Conservation (phyloP, 1,284 basidiomycete species). For the Athelia psychrophila region DNA sequence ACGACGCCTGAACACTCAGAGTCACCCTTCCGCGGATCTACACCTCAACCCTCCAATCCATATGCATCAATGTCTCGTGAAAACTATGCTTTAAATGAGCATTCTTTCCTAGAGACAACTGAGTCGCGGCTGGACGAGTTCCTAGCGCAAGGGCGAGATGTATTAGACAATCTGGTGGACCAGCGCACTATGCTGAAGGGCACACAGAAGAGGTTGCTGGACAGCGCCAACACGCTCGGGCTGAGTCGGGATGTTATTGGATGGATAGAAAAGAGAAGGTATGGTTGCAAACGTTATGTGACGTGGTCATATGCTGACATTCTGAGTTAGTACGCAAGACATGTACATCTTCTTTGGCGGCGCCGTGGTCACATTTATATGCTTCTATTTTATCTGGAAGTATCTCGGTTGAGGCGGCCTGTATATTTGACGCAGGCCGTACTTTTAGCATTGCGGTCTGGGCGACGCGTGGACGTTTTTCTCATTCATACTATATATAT, state of each 20-base stretch:
- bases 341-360: conserved; percentile 89
- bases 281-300: conserved; percentile 13
- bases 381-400: conserved; percentile 87
- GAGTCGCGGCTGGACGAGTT: conserved; percentile 84
- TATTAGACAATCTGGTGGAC: conserved; percentile 86
- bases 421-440: no score
- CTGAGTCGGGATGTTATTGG: conserved; percentile 90
- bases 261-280: conserved; percentile 94
- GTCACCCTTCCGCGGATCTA: conserved; percentile 68
- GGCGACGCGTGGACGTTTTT: no score
- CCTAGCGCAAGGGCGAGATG: conserved; percentile 85
- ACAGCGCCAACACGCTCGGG: conserved; percentile 91
- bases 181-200: conserved; percentile 92
- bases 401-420: conserved; percentile 82
- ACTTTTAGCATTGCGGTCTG: no score
- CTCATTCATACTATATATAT: no score
- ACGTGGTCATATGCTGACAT: conserved; percentile 7
- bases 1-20: conserved; percentile 55
- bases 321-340: conserved; percentile 74
- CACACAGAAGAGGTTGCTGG: conserved; percentile 78
- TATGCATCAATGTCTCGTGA: conserved; percentile 42
- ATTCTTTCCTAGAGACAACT: conserved; percentile 82
- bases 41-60: conserved; percentile 44
- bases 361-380: conserved; percentile 83
- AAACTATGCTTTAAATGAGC: conserved; percentile 79